Evolutionary conservation across 345 rosid genomes (phyloP).

Genomic region (Citrus inodora): DNA sequence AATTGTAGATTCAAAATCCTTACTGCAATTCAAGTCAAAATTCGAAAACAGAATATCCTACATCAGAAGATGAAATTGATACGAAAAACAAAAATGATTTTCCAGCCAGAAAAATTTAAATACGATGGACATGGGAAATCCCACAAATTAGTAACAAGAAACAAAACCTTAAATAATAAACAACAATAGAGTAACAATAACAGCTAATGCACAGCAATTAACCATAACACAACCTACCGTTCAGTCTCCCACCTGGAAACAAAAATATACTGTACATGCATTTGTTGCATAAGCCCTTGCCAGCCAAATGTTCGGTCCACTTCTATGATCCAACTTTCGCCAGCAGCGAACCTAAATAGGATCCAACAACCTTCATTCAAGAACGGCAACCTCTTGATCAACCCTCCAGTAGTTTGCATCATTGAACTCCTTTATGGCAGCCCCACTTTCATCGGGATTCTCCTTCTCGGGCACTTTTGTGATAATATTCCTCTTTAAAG

Average conservation of each 20-base stretch:
- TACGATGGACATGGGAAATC: constrained; percentile 14
- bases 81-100: constrained; percentile 2
- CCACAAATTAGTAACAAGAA: constrained; percentile 12
- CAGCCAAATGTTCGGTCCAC: constrained; percentile 19
- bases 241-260: constrained; percentile 29
- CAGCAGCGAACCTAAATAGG: constrained; percentile 5
- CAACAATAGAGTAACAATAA: constrained; percentile 21
- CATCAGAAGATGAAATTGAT: background rate
- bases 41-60: background rate
- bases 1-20: background rate
- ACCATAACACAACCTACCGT: constrained; percentile 34
- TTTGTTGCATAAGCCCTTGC: constrained; percentile 18
- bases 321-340: constrained; percentile 18
- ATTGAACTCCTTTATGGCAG: constrained; percentile 75
- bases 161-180: constrained; percentile 35
- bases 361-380: constrained; percentile 44
- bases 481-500: constrained; percentile 54
- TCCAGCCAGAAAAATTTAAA: constrained; percentile 7
- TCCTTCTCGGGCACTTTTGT: constrained; percentile 56
- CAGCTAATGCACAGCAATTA: constrained; percentile 25
- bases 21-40: background rate
- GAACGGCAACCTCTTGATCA: constrained; percentile 82
- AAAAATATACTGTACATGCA: constrained; percentile 53
- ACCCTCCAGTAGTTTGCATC: constrained; percentile 94
- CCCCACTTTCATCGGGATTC: constrained; percentile 44